phyloP scores from a whole-genome alignment of 1,284 basidiomycete species.

The Puccinia coronata region DNA sequence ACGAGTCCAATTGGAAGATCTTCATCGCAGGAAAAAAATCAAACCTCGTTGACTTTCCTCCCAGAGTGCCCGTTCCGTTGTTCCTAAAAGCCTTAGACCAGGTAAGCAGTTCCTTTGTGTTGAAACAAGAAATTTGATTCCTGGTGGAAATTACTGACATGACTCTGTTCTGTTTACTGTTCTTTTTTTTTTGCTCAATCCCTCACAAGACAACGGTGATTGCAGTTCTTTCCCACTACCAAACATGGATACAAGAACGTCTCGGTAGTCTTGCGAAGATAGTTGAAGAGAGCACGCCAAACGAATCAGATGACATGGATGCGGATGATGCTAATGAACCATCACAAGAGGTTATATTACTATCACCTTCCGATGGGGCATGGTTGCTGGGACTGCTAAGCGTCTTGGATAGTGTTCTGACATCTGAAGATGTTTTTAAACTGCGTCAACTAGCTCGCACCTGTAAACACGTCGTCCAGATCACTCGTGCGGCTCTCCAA shows the following conservation, averaged over 20 bases:
- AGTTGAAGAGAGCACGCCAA: too few relatives aligned
- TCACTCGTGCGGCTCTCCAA: constrained; percentile 1
- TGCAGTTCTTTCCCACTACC: constrained; percentile 27
- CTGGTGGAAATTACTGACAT: too few relatives aligned
- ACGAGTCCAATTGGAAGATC: constrained; percentile 42
- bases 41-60: neutral
- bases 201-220: constrained; percentile 10
- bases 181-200: neutral
- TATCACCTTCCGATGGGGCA: constrained; percentile 21
- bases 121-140: too few relatives aligned
- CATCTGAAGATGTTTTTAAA: constrained; percentile 27
- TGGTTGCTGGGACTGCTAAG: constrained; percentile 34
- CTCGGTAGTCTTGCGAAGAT: neutral
- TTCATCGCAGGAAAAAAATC: constrained; percentile 29
- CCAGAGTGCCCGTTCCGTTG: constrained; percentile 17
- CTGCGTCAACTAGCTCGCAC: constrained; percentile 30
- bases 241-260: constrained; percentile 34
- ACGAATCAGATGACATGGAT: too few relatives aligned
- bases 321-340: too few relatives aligned
- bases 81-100: constrained; percentile 47
- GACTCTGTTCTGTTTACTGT: too few relatives aligned
- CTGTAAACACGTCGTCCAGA: constrained; percentile 31
- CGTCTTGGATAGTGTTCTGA: constrained; percentile 19
- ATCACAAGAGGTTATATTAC: constrained; percentile 28
- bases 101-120: neutral